Percentiles rank a stretch among this genome's conserved stretches.
These are phyloP conservation scores for Ganoderma multipileum DNA, from an alignment of 1,284 basidiomycete species.

Conservation along the genomic window DNA sequence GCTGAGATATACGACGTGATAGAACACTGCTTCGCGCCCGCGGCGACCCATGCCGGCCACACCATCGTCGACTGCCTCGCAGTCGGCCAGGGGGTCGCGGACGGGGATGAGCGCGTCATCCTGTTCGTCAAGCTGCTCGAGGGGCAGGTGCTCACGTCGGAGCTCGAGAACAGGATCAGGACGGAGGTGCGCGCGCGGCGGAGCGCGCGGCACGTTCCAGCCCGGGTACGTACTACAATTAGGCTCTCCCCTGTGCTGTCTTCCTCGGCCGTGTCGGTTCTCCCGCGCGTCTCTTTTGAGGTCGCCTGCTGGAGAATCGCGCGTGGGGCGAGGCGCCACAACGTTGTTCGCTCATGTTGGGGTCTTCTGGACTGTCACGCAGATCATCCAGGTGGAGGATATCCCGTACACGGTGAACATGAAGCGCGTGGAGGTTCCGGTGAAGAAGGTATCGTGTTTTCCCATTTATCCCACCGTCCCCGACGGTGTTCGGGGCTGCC, in stretches of 20 bases:
- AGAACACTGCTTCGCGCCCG: conserved; percentile 61
- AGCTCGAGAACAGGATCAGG: conserved; percentile 66
- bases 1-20: conserved; percentile 88
- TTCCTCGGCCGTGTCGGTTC: conserved; percentile 14
- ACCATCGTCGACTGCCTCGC: conserved; percentile 76
- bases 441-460: conserved; percentile 67
- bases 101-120: conserved; percentile 84
- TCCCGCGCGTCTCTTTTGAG: conserved; percentile 2
- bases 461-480: neutral
- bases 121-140: conserved; percentile 79
- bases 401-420: conserved; percentile 88
- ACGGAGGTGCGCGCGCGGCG: conserved; percentile 68
- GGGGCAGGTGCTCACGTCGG: conserved; percentile 56
- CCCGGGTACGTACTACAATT: conserved; percentile 54
- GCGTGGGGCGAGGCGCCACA: conserved; percentile 23
- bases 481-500: neutral
- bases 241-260: neutral
- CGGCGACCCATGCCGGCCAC: conserved; percentile 48
- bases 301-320: neutral
- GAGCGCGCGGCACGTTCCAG: conserved; percentile 79
- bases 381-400: conserved; percentile 76
- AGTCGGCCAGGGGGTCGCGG: conserved; percentile 76
- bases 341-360: conserved; percentile 29
- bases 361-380: conserved; percentile 25
- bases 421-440: conserved; percentile 85